These are phyloP conservation scores for Eucalyptus polyanthemos DNA, from an alignment of 345 rosid genomes.

Conservation along the genomic window DNA sequence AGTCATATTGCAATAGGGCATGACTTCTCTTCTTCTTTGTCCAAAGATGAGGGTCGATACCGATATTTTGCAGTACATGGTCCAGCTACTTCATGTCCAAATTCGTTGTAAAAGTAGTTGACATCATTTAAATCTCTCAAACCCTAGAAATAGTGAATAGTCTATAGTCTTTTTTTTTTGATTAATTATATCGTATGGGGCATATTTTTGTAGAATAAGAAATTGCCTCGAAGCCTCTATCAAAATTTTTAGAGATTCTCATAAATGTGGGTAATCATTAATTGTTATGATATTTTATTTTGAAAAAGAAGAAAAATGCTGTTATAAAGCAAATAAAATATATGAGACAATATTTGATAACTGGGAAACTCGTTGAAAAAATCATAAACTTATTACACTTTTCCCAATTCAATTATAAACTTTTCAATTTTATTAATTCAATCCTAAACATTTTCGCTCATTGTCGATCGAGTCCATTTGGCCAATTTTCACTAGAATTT, in stretches of 20 bases:
- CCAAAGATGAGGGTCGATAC: not conserved
- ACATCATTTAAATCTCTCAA: not conserved
- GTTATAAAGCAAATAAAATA: not conserved
- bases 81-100: not conserved
- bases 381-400: too few relatives aligned
- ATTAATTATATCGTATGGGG: not conserved
- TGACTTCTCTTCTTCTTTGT: not conserved
- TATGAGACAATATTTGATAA: not conserved
- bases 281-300: not conserved
- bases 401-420: too few relatives aligned
- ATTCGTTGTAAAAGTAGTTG: not conserved
- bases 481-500: too few relatives aligned
- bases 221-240: not conserved
- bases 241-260: not conserved
- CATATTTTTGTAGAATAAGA: not conserved
- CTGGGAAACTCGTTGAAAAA: too few relatives aligned
- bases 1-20: not conserved
- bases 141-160: not conserved
- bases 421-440: too few relatives aligned
- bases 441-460: too few relatives aligned
- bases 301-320: not conserved
- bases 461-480: accelerated
- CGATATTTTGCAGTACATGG: not conserved
- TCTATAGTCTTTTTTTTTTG: not conserved
- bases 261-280: not conserved